Base-by-base conservation (phyloP, 108 stramenopile species). In the Craspedostauros australis region DNA sequence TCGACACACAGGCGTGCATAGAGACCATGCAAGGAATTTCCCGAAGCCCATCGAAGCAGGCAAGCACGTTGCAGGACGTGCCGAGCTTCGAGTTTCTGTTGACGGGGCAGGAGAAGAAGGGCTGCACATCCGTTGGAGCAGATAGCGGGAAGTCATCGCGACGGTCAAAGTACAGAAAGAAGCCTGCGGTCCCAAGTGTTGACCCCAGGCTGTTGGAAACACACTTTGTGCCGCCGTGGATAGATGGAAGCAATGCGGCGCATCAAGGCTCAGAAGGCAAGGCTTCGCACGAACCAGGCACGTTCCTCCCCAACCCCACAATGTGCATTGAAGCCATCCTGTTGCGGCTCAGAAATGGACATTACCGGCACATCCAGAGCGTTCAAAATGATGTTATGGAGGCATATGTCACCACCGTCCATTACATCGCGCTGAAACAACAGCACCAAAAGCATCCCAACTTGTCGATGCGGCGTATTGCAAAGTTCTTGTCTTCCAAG, bases 331-430 rank as follows among this genome's bases (percentile, higher is more conserved):
- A 75, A 39, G 27, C 72, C 18, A 59, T 82, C 20, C 49, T 50
- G 4, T 24, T 62, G 26, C 60, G 80, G n/a, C 24, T 82, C 9
- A 23, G 25, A 27, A 68, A 63, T 24, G 73, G 66, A 1, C 72
- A 62, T 45, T 82, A 82, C 45, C 44, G 72, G 11, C 60, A 60
- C 22, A 21, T 27, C 1, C 54, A 29, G 21, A 72, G 70, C 0
- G 23, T 77, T 6, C 47, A 52, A 15, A 67, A 72, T 46, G 80
- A 82, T 57, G 50, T 77, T 7, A 49, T 46, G 4, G 76, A 82
- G 40, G 52, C 76, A 8, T 82, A 58, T 32, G 57, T 66, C 1
- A 49, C 59, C 16, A 44, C 70, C 4, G 40, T 63, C 16, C 66
- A 1, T 54, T 60, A 15, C 14, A 62, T 8, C 53, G 73, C 1